phyloP scores from a whole-genome alignment of 2,329 filamentous ascomycete species.

The Clonostachys rosea region DNA sequence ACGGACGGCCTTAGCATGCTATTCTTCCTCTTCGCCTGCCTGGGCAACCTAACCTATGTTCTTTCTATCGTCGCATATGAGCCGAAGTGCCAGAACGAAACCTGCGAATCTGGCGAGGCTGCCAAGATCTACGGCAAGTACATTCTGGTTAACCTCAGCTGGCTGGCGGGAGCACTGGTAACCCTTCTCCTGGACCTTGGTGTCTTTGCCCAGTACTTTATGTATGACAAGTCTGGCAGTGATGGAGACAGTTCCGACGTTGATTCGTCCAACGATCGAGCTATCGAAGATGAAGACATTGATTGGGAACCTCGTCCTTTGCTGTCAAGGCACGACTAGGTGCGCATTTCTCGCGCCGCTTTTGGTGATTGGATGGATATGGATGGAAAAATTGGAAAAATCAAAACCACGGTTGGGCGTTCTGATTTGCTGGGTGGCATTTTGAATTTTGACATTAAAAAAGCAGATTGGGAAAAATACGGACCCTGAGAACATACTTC shows the following conservation, averaged over 20 bases:
- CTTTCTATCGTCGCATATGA: conserved; percentile 88
- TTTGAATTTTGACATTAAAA: not conserved
- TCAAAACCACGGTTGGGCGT: not conserved
- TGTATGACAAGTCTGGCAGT: conserved; percentile 59
- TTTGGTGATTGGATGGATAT: not conserved
- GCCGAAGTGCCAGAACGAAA: conserved; percentile 52
- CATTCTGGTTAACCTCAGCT: conserved; percentile 84
- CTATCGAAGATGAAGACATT: conserved; percentile 21
- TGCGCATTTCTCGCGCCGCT: no score
- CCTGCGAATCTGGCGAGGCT: conserved; percentile 64
- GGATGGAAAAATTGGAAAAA: not conserved
- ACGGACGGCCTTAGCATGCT: conserved; percentile 91
- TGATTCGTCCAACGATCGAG: conserved; percentile 15
- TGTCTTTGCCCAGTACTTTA: conserved; percentile 88
- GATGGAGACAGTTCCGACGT: conserved; percentile 18
- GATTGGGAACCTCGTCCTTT: conserved; percentile 9
- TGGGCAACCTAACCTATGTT: conserved; percentile 92
- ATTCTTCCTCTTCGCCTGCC: conserved; percentile 94
- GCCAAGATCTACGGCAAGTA: conserved; percentile 69
- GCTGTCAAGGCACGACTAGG: conserved; percentile 9
- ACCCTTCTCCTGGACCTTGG: conserved; percentile 79
- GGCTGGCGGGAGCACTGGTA: conserved; percentile 85
- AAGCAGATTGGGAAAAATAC: not conserved
- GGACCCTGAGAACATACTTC: no score
- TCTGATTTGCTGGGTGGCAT: not conserved